Percentiles rank a stretch among this genome's conserved stretches.
These are phyloP conservation scores for Tulasnella sp. DNA, from an alignment of 768 basidiomycete species.

Conservation along the genomic window DNA sequence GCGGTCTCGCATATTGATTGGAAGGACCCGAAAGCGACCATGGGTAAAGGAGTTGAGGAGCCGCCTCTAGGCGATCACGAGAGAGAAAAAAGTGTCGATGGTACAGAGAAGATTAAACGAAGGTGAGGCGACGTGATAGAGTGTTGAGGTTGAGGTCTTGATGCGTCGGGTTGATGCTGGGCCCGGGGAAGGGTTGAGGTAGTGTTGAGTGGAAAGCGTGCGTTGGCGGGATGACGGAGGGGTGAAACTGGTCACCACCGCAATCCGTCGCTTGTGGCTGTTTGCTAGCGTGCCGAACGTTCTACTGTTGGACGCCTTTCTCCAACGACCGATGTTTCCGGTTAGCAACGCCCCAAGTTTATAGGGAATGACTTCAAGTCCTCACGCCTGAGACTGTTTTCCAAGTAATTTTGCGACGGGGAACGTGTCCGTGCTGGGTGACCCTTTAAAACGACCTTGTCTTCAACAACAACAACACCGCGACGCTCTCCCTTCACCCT, in stretches of 20 bases:
- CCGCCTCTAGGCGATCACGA: neutral
- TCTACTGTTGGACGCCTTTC: neutral
- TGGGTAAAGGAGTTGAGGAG: constrained; percentile 1
- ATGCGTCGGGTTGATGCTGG: neutral
- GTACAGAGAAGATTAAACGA: neutral
- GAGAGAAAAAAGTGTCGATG: neutral
- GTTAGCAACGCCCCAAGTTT: neutral
- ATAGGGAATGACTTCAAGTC: neutral
- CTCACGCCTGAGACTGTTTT: neutral
- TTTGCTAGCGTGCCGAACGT: neutral
- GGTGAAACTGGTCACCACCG: neutral
- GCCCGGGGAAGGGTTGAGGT: neutral
- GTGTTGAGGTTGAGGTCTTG: neutral
- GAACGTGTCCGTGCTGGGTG: neutral
- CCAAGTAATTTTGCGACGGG: neutral
- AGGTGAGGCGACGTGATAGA: neutral
- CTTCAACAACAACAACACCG: neutral
- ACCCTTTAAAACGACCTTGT: neutral
- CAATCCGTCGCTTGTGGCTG: neutral
- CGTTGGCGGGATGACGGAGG: neutral
- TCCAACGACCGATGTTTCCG: too few species aligned
- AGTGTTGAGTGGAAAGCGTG: neutral
- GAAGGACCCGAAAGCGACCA: constrained; percentile 81
- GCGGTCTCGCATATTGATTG: constrained; percentile 81
- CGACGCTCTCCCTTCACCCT: neutral